Evolutionary conservation across 2,329 filamentous ascomycete genomes (phyloP).

Genomic region (Fusarium illudens): DNA sequence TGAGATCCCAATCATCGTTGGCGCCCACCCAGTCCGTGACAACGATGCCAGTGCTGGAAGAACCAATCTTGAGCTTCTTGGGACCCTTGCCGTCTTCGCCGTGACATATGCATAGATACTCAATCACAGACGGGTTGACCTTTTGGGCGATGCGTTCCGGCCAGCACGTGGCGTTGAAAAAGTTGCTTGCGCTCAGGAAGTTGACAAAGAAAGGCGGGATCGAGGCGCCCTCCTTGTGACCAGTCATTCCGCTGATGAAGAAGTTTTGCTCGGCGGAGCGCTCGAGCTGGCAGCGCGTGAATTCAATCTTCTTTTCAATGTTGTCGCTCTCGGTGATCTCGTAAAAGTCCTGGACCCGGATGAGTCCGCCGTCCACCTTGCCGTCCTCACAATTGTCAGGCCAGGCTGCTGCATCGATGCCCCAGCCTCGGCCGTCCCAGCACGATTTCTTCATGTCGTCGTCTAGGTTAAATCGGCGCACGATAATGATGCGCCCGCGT

Average conservation of each 20-base stretch:
- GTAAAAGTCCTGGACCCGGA: slow-evolving; percentile 95
- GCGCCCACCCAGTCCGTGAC: slow-evolving; percentile 94
- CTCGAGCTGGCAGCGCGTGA: slow-evolving; percentile 78
- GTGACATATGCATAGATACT: slow-evolving; percentile 68
- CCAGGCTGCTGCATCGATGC: slow-evolving; percentile 74
- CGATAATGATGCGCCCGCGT: slow-evolving; percentile 82
- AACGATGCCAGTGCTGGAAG: slow-evolving; percentile 85
- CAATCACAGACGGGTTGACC: slow-evolving; percentile 79
- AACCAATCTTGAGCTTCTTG: slow-evolving; percentile 63
- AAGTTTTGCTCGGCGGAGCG: slow-evolving; percentile 67
- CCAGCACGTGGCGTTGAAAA: slow-evolving; percentile 93
- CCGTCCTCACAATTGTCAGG: slow-evolving; percentile 88
- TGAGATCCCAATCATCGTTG: slow-evolving; percentile 88
- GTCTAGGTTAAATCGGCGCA: slow-evolving; percentile 80
- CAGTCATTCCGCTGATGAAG: slow-evolving; percentile 51
- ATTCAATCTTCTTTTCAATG: slow-evolving; percentile 82
- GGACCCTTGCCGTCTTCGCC: slow-evolving; percentile 61
- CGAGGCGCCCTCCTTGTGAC: slow-evolving; percentile 41
- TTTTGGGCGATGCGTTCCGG: slow-evolving; percentile 89
- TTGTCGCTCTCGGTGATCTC: slow-evolving; percentile 79
- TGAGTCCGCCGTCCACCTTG: slow-evolving; percentile 71
- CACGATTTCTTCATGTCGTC: slow-evolving; percentile 58
- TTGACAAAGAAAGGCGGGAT: slow-evolving; percentile 81
- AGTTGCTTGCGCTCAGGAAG: slow-evolving; percentile 90
- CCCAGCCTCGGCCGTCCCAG: slow-evolving; percentile 62